phyloP scores from a whole-genome alignment of 306 rosid genomes.

The Astragalus glycyphyllos region DNA sequence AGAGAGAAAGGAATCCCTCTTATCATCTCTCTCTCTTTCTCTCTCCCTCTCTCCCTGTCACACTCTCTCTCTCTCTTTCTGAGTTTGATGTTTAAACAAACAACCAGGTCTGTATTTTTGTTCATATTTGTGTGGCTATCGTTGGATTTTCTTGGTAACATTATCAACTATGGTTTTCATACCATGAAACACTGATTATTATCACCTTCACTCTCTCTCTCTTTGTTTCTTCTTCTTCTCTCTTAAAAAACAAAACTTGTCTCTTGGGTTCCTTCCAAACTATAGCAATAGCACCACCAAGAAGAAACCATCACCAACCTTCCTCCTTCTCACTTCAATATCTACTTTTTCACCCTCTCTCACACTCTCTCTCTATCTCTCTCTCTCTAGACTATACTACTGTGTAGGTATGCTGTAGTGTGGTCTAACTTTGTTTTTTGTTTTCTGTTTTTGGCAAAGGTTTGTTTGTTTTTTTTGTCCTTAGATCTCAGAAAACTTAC shows the following conservation, averaged over 20 bases:
- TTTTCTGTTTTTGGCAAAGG: conserved; percentile 35
- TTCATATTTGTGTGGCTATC: conserved; percentile 68
- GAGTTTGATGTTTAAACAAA: conserved; percentile 37
- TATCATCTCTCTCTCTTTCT: conserved; percentile 44
- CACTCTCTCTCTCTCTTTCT: conserved; percentile 27
- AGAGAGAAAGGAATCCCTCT: conserved; percentile 46
- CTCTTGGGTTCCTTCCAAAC: conserved; percentile 88
- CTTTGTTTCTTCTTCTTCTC: conserved; percentile 54
- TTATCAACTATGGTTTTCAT: conserved; percentile 59
- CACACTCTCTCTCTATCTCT: conserved; percentile 33
- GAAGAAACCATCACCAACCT: conserved; percentile 51
- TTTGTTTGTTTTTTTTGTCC: conserved; percentile 27
- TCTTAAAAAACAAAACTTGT: conserved; percentile 65
- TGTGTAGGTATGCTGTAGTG: background rate
- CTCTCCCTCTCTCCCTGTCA: conserved; percentile 33
- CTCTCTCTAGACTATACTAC: conserved; percentile 29
- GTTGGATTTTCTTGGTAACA: conserved; percentile 62
- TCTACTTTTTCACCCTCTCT: too few relatives aligned
- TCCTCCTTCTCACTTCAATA: conserved; percentile 34
- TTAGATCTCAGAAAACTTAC: conserved; percentile 51
- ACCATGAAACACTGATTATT: conserved; percentile 26
- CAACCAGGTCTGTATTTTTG: conserved; percentile 46
- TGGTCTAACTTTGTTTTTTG: conserved; percentile 33
- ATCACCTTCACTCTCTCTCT: conserved; percentile 45
- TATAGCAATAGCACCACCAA: conserved; percentile 5